These are phyloP conservation scores for Hypoxylon rubiginosum DNA, from an alignment of 2,329 filamentous ascomycete species.

Conservation along the genomic window DNA sequence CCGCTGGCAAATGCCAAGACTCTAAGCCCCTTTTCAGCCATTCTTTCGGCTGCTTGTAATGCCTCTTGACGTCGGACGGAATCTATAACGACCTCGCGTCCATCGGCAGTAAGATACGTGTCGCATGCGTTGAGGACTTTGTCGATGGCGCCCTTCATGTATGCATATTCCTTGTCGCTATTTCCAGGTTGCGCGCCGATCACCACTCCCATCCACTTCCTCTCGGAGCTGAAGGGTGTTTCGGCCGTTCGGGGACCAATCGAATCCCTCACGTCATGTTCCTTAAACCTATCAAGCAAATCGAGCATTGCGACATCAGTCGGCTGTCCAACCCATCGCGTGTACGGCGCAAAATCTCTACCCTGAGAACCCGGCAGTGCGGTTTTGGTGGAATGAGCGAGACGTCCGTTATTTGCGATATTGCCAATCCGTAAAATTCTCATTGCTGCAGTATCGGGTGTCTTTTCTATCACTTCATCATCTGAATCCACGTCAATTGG, in stretches of 20 bases:
- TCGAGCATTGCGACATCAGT: slow-evolving; percentile 98
- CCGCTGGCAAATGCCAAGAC: slow-evolving; percentile 96
- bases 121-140: slow-evolving; percentile 88
- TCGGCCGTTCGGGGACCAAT: slow-evolving; percentile 86
- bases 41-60: slow-evolving; percentile 81
- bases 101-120: slow-evolving; percentile 88
- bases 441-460: slow-evolving; percentile 79
- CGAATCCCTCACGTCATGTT: slow-evolving; percentile 90
- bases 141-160: slow-evolving; percentile 96
- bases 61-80: slow-evolving; percentile 80
- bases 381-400: slow-evolving; percentile 82
- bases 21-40: slow-evolving; percentile 90
- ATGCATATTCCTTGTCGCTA: slow-evolving; percentile 82
- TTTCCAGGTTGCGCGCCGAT: slow-evolving; percentile 73
- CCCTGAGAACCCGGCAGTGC: slow-evolving; percentile 88
- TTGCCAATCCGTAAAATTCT: slow-evolving; percentile 93
- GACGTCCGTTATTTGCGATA: slow-evolving; percentile 92
- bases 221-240: slow-evolving; percentile 94
- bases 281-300: slow-evolving; percentile 88
- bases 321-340: slow-evolving; percentile 95
- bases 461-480: slow-evolving; percentile 65
- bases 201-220: slow-evolving; percentile 99
- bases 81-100: slow-evolving; percentile 88
- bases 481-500: slow-evolving; percentile 68
- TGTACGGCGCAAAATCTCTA: slow-evolving; percentile 74